Evolutionary conservation across 768 basidiomycete genomes (phyloP).

Genomic region (Rhodotorula babjevae): DNA sequence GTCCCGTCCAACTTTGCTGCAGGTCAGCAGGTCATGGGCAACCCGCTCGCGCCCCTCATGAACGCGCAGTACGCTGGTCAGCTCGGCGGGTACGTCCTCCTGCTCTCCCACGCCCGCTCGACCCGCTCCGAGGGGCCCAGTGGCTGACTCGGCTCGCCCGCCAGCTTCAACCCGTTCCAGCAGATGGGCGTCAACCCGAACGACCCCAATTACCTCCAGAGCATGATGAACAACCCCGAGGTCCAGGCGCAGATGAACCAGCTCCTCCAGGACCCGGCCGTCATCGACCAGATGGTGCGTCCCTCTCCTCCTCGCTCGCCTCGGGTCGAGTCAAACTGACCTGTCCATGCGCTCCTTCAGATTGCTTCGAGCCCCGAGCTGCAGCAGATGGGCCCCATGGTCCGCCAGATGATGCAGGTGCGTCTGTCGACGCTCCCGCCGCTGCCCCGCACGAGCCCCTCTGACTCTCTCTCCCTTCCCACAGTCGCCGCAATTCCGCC

Average conservation of each 20-base stretch:
- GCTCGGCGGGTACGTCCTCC: slow-evolving; percentile 49
- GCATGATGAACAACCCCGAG: slow-evolving; percentile 67
- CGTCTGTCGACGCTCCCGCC: not conserved
- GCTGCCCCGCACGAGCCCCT: too few relatives aligned
- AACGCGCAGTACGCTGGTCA: slow-evolving; percentile 40
- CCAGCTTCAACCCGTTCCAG: slow-evolving; percentile 75
- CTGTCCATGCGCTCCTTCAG: slow-evolving; percentile 45
- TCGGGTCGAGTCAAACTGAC: not conserved
- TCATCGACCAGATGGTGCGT: slow-evolving; percentile 62
- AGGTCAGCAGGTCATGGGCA: slow-evolving; percentile 57
- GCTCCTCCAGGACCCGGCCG: slow-evolving; percentile 79
- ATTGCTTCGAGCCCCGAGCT: slow-evolving; percentile 75
- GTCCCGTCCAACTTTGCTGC: slow-evolving; percentile 53
- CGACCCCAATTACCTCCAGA: slow-evolving; percentile 65
- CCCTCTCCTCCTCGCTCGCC: not conserved
- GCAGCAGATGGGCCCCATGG: slow-evolving; percentile 69
- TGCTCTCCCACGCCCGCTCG: not conserved
- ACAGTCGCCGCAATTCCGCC: slow-evolving; percentile 41
- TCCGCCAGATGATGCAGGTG: slow-evolving; percentile 66
- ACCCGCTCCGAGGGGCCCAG: too few relatives aligned
- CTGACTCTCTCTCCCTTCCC: not conserved
- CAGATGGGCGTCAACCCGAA: slow-evolving; percentile 84
- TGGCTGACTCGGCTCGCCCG: not conserved
- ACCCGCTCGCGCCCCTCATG: slow-evolving; percentile 43
- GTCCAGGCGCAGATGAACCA: slow-evolving; percentile 81